Evolutionary conservation across 805 yeast genomes (phyloP), one percentile per base, ranked within the genome.

Genomic region (Wickerhamiella cacticola): DNA sequence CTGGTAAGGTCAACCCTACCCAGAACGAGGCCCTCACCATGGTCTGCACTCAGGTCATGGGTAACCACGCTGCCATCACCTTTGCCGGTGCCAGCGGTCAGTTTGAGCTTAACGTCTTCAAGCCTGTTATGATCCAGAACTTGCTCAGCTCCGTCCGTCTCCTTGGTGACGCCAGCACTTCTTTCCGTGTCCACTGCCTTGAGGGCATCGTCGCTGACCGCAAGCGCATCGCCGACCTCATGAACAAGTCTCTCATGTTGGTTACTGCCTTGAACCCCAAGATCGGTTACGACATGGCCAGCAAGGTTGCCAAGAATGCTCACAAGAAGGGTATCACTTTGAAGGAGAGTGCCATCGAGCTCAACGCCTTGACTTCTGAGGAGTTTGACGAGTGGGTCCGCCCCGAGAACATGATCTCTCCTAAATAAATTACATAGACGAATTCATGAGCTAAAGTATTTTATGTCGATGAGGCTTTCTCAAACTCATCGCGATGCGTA

Each of bases 1-100:
- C 98, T 46, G 98, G 98, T 65, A 92, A 92, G 73, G 96, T 92
- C 54, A 92, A 92, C 76, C 98, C 98, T 56, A 92, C 98, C 49
- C 98, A 92, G 74, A 88, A 88, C 68, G 98, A 92, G 75, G 98
- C 98, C 48, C 72, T 92, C 66, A 92, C 97, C 55, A 94, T 92
- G 95, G 96, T 89, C 53, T 87, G 95, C 65, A 78, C 92, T 54
- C 98, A 92, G 74, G 96, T 92, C 23, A 86, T 92, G 65, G 98
- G 98, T 67, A 92, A 92, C 79, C 80, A 92, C 69, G 69, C 95
- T 40, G 78, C 96, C 55, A 84, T 92, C 69, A 88, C 97, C 29
- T 86, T 85, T 64, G 94, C 96, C 39, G 98, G 98, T 63, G 96
- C 98, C 33, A 84, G 95, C 34, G 98, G 98, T 59, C 98, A 92